Evolutionary conservation across 768 basidiomycete genomes (phyloP), one percentile per base, ranked within the genome.

Genomic region (Lyophyllum semitale): DNA sequence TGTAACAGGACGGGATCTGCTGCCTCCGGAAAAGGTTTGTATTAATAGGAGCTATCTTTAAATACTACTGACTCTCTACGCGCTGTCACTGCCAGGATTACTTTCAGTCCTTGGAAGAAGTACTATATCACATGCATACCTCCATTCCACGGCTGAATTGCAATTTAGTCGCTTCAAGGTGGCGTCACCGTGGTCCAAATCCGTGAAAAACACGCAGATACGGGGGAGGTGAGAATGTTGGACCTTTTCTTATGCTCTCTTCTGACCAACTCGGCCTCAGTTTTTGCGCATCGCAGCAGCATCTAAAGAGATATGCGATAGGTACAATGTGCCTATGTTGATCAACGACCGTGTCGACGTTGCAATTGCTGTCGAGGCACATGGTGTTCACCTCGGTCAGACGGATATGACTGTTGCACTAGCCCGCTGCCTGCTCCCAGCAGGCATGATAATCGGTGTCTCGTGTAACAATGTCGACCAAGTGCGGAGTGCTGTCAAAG

Each of bases 141-240:
- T n/a, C n/a, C 23, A 37, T 26, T 20, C 27, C 17, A 12, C 17
- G 13, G 29, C 42, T 48, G 35, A 49, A 33, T 25, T n/a, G n/a
- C 20, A 59, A 27, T 58, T 22, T 57, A 94, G 92, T 79, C 93
- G 2, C 74, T 96, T 15, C 74, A 84, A 65, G 95, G 95, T 9
- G 95, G 94, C 2, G 93, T 96, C 1, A 94, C 93, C 1, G 65
- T 95, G 44, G 92, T 97, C 4, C 95, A 97, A 70, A 77, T 96
- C 17, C 81, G 94, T 33, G 95, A 98, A 71, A 98, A 98, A 70
- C 70, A 82, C 11, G 71, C 80, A 0, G 93, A 95, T 57, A 95
- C 93, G 0, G 80, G 80, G 22, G 90, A 94, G 71, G 93, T 89
- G 45, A 63, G 83, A 69, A 7, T n/a, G 33, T 23, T n/a, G n/a